Conservation (phyloP, 2,329 filamentous ascomycete genomes). For the Coniochaeta sp. region DNA sequence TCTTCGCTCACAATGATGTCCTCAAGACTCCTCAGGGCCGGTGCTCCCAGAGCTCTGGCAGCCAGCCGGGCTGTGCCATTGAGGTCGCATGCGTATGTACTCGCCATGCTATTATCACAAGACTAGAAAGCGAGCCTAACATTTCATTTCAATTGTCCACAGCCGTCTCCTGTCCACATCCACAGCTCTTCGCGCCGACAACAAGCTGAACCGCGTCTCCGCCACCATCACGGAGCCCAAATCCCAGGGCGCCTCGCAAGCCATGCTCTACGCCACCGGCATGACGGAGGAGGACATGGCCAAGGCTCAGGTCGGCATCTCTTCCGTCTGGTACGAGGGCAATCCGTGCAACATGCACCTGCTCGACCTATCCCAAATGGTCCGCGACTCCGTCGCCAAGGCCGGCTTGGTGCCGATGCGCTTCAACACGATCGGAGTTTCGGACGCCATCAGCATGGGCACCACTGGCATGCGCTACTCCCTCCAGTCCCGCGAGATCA, state of each 20-base stretch:
- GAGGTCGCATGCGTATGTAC: conserved; percentile 15
- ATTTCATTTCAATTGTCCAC: conserved; percentile 7
- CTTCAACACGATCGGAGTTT: conserved; percentile 98
- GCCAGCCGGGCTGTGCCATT: conserved; percentile 12
- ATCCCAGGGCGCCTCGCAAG: conserved; percentile 95
- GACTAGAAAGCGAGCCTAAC: background rate
- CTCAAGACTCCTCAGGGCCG: conserved; percentile 14
- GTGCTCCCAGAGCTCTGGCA: conserved; percentile 18
- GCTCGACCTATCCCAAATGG: conserved; percentile 75
- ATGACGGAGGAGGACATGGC: conserved; percentile 80
- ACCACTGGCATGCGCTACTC: conserved; percentile 96
- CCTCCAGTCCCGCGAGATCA: conserved; percentile 89
- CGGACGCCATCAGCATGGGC: conserved; percentile 96
- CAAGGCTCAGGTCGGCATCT: conserved; percentile 96
- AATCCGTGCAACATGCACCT: conserved; percentile 99
- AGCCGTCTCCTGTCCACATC: conserved; percentile 47
- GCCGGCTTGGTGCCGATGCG: conserved; percentile 87
- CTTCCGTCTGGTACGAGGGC: conserved; percentile 94
- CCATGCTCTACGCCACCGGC: conserved; percentile 96
- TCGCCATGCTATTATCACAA: background rate
- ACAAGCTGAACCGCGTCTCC: conserved; percentile 75
- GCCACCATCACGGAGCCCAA: conserved; percentile 88
- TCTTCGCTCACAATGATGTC: conserved; percentile 12
- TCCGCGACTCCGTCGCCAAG: conserved; percentile 53
- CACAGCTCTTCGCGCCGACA: conserved; percentile 37